Conservation (phyloP, 805 yeast species). For the Starmerella vitae region DNA sequence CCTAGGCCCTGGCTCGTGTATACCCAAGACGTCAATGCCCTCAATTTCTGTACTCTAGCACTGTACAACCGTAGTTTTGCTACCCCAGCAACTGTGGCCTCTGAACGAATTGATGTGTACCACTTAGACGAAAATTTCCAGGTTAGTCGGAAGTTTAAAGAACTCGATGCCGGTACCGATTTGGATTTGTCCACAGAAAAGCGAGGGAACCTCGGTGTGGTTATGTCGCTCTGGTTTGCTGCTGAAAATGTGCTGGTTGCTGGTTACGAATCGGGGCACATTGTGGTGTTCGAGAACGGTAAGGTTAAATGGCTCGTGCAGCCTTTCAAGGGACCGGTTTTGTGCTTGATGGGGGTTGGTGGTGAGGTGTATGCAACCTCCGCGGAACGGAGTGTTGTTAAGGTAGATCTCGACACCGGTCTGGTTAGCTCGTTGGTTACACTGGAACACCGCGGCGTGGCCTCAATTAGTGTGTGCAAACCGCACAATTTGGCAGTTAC, state of each 20-base stretch:
- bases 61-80: conserved; percentile 31
- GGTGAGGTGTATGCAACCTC: conserved; percentile 24
- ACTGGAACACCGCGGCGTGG: conserved; percentile 22
- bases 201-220: conserved; percentile 31
- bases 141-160: conserved; percentile 18
- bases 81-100: conserved; percentile 52
- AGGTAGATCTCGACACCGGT: conserved; percentile 17
- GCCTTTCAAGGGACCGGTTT: conserved; percentile 27
- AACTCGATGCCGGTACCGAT: conserved; percentile 14
- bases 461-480: conserved; percentile 20
- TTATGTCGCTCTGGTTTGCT: conserved; percentile 51
- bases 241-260: conserved; percentile 27
- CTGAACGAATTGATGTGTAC: conserved; percentile 55
- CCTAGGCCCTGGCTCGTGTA: conserved; percentile 28
- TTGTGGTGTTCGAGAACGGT: conserved; percentile 24
- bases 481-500: conserved; percentile 20
- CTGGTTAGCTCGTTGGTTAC: background rate
- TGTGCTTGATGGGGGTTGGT: conserved; percentile 18
- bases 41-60: conserved; percentile 60
- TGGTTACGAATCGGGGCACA: conserved; percentile 69
- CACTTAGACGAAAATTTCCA: conserved; percentile 21
- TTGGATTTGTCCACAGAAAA: conserved; percentile 11
- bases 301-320: conserved; percentile 2
- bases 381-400: conserved; percentile 22
- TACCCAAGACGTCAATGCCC: conserved; percentile 54